phyloP scores from a whole-genome alignment of 2,329 filamentous ascomycete species.

The Colletotrichum sp. region DNA sequence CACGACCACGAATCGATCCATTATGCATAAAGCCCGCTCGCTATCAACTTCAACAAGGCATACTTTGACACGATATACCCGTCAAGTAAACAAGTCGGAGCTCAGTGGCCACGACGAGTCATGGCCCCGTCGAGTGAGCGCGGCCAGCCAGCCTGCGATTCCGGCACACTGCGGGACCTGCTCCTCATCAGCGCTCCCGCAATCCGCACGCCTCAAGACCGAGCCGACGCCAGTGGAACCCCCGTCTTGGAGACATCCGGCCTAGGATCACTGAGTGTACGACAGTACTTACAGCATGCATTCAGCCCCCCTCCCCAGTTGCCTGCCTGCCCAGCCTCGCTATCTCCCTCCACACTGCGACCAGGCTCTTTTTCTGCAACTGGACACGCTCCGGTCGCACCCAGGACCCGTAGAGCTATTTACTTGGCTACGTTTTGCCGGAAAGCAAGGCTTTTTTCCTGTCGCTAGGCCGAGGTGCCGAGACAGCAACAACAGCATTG shows the following conservation, averaged over 20 bases:
- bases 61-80: not conserved
- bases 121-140: not conserved
- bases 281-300: not conserved
- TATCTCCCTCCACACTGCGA: constrained; percentile 2
- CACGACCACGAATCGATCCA: not conserved
- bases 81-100: constrained; percentile 6
- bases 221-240: constrained; percentile 9
- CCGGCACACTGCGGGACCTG: not conserved
- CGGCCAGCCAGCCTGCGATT: not conserved
- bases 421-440: not conserved
- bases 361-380: not conserved
- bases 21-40: not conserved
- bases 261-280: not conserved
- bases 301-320: not conserved
- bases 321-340: constrained; percentile 3
- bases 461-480: not conserved
- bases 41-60: not conserved
- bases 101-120: constrained; percentile 14
- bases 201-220: constrained; percentile 7
- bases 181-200: not conserved
- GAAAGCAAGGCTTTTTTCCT: not conserved
- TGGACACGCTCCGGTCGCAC: not conserved
- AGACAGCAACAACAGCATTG: not conserved
- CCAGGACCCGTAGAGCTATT: not conserved
- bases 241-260: not conserved